Conservation (phyloP, 2,329 filamentous ascomycete genomes). For the Pyricularia sp. region DNA sequence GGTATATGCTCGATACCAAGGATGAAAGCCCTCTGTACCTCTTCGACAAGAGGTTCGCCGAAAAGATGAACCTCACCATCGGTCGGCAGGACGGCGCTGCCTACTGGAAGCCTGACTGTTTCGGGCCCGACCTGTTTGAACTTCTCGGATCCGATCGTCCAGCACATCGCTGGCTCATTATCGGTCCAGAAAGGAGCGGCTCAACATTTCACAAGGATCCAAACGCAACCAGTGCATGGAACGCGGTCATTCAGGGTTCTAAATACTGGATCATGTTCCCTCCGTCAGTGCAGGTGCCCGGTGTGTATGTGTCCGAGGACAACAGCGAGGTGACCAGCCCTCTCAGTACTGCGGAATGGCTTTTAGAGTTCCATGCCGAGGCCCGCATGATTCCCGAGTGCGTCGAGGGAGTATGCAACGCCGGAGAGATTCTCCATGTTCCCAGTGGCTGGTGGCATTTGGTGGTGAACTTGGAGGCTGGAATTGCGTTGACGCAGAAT, state of each 20-base stretch:
- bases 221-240: constrained; percentile 73
- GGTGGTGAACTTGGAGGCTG: constrained; percentile 75
- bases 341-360: constrained; percentile 92
- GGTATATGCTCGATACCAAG: constrained; percentile 65
- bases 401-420: constrained; percentile 68
- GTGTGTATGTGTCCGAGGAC: constrained; percentile 80
- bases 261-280: constrained; percentile 99
- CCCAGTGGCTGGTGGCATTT: constrained; percentile 96
- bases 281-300: constrained; percentile 63
- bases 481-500: constrained; percentile 88
- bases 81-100: constrained; percentile 35
- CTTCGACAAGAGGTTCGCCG: constrained; percentile 75
- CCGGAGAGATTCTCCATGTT: constrained; percentile 82
- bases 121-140: constrained; percentile 75
- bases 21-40: constrained; percentile 90
- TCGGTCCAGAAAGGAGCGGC: constrained; percentile 75
- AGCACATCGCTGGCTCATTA: constrained; percentile 83
- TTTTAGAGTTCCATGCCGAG: constrained; percentile 76
- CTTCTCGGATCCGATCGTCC: constrained; percentile 67
- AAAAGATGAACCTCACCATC: constrained; percentile 67
- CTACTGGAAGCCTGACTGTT: constrained; percentile 75
- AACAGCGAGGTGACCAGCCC: constrained; percentile 89
- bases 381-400: constrained; percentile 66
- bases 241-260: constrained; percentile 74
- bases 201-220: constrained; percentile 89